Base-by-base conservation (phyloP, 139 green algal species). In the Chlamydomonas schloesseri region DNA sequence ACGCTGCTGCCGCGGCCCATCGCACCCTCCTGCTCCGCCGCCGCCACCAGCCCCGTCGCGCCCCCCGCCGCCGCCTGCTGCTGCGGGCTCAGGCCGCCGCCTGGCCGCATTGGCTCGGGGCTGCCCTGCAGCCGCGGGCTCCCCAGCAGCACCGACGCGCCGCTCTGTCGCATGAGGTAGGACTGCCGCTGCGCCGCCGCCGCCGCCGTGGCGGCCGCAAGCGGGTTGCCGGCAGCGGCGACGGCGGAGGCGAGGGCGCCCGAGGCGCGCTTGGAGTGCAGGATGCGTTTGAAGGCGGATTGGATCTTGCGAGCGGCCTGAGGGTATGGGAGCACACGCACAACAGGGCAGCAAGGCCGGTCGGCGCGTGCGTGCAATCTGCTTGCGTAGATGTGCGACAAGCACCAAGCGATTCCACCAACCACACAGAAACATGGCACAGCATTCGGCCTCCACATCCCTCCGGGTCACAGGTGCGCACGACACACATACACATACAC, bases 301-400 rank as follows among this genome's bases (percentile, higher is more conserved):
- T 88, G 82, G 64, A 88, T 88, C 33, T 47, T 46, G n/a, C 58
- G 58, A 31, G 82, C 73, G 17, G 73, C 82, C 82, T 88, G 82
- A 5, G 55, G 50, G 37, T 1, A 5, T 37, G 33, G 55, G 55
- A 20, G 74, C 36, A 6, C n/a, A n/a, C n/a, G n/a, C n/a, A n/a
- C n/a, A n/a, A n/a, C n/a, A n/a, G n/a, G n/a, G n/a, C n/a, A n/a
- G n/a, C n/a, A n/a, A n/a, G n/a, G n/a, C n/a, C n/a, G n/a, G n/a
- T n/a, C n/a, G n/a, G n/a, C n/a, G n/a, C n/a, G n/a, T n/a, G n/a
- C n/a, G n/a, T n/a, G n/a, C n/a, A n/a, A n/a, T n/a, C n/a, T n/a
- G n/a, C n/a, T n/a, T n/a, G n/a, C n/a, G n/a, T n/a, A n/a, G n/a
- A n/a, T n/a, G n/a, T n/a, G n/a, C n/a, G n/a, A n/a, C n/a, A n/a